Conservation (phyloP, 352 stramenopile genomes). For the Phytophthora boehmeriae region DNA sequence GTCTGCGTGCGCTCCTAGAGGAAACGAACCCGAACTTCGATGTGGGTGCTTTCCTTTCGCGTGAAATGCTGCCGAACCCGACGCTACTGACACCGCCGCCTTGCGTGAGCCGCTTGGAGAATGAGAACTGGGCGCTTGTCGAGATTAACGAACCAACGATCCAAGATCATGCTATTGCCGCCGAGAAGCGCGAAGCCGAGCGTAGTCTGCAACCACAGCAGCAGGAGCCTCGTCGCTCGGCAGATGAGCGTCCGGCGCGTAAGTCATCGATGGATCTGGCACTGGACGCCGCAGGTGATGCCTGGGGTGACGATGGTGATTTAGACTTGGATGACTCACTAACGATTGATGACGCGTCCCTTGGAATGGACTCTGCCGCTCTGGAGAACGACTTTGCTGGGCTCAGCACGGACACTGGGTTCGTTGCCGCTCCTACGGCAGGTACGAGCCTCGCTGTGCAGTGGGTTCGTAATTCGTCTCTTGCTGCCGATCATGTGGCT, state of each 20-base stretch:
- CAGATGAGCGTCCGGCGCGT: constrained; percentile 54
- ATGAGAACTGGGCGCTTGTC: constrained; percentile 98
- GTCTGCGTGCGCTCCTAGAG: constrained; percentile 92
- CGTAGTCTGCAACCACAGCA: constrained; percentile 66
- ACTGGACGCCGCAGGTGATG: constrained; percentile 75
- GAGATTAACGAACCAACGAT: constrained; percentile 93
- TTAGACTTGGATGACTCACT: constrained; percentile 85
- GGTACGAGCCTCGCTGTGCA: constrained; percentile 89
- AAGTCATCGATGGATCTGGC: constrained; percentile 78
- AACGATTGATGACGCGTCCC: constrained; percentile 50
- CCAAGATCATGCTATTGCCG: constrained; percentile 79
- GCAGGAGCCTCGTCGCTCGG: constrained; percentile 24
- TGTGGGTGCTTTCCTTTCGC: constrained; percentile 62
- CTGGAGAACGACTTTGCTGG: constrained; percentile 63
- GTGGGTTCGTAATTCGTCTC: constrained; percentile 97
- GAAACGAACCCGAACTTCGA: constrained; percentile 88
- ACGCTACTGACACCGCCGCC: constrained; percentile 93
- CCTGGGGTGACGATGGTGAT: constrained; percentile 86
- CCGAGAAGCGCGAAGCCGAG: constrained; percentile 81
- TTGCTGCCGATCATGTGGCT: constrained; percentile 97
- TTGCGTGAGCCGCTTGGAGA: constrained; percentile 91
- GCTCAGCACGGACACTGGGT: constrained; percentile 54
- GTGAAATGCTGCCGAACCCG: constrained; percentile 69
- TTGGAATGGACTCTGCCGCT: constrained; percentile 47
- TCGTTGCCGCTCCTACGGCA: constrained; percentile 91